phyloP scores from a whole-genome alignment of 1,284 basidiomycete species.

The Anthracocystis setariae region DNA sequence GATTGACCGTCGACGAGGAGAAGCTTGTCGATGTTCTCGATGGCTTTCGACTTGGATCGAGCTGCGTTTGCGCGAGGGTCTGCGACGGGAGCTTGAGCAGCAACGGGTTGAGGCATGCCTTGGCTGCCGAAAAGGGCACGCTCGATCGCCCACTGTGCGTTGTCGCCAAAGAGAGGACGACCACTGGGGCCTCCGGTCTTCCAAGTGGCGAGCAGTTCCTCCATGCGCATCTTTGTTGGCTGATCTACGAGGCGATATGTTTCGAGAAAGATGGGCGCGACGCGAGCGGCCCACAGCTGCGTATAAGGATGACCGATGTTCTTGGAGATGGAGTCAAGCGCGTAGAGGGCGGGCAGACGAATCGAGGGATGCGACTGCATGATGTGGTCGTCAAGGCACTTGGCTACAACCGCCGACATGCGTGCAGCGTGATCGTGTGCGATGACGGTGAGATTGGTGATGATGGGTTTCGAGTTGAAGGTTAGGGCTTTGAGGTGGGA shows the following conservation, averaged over 20 bases:
- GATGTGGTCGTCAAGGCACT: conserved; percentile 88
- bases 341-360: conserved; percentile 92
- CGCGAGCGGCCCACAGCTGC: conserved; percentile 57
- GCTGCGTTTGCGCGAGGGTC: conserved; percentile 25
- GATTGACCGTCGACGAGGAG: conserved; percentile 54
- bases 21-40: conserved; percentile 60
- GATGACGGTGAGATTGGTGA: conserved; percentile 91
- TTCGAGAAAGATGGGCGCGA: conserved; percentile 62
- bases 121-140: conserved; percentile 57
- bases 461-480: conserved; percentile 94
- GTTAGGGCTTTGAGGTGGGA: conserved; percentile 83
- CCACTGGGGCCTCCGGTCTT: conserved; percentile 55
- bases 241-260: conserved; percentile 65
- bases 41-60: conserved; percentile 42
- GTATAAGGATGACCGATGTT: conserved; percentile 66
- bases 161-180: conserved; percentile 58
- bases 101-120: conserved; percentile 43
- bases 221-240: conserved; percentile 61
- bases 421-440: conserved; percentile 83
- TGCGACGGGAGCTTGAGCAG: conserved; percentile 20
- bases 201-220: conserved; percentile 65
- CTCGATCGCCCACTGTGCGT: conserved; percentile 62
- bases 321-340: conserved; percentile 85
- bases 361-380: conserved; percentile 75
- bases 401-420: conserved; percentile 82